phyloP scores from a whole-genome alignment of 306 rosid genomes.

The Boehmeria nivea region DNA sequence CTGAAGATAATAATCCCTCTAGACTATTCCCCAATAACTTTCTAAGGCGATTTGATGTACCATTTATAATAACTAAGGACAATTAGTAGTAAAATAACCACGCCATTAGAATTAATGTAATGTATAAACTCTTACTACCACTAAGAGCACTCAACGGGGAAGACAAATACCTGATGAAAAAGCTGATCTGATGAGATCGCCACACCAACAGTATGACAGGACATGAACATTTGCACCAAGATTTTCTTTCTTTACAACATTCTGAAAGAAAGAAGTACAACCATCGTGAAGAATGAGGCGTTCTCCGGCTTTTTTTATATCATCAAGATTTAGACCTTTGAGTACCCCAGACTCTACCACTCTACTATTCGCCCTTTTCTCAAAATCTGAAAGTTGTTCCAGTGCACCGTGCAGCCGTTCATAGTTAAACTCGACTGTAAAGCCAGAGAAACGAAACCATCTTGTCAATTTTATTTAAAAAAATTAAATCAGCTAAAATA shows the following conservation, averaged over 20 bases:
- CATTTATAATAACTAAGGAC: no score
- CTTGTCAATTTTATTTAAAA: background rate
- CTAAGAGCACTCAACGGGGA: slow-evolving; percentile 2
- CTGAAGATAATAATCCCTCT: no score
- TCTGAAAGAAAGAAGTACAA: slow-evolving; percentile 70
- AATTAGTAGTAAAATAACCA: no score
- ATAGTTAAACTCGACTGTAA: slow-evolving; percentile 65
- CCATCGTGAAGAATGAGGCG: slow-evolving; percentile 83
- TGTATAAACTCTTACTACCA: background rate
- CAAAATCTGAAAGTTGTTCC: slow-evolving; percentile 77
- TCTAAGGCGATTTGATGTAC: no score
- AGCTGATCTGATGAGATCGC: slow-evolving; percentile 85
- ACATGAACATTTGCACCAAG: slow-evolving; percentile 69
- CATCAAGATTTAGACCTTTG: slow-evolving; percentile 83
- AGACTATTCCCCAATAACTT: no score
- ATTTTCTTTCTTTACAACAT: slow-evolving; percentile 49
- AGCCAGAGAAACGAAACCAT: slow-evolving; percentile 2
- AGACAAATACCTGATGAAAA: slow-evolving; percentile 69
- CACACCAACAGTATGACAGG: slow-evolving; percentile 99
- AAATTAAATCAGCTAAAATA: background rate
- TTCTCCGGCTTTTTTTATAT: slow-evolving; percentile 90
- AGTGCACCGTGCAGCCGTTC: slow-evolving; percentile 55
- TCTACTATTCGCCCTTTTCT: slow-evolving; percentile 77
- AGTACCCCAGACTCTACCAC: slow-evolving; percentile 86
- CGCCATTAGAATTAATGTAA: no score